phyloP scores from a whole-genome alignment of 2,329 filamentous ascomycete genomes.

The Aspergillus sergii region DNA sequence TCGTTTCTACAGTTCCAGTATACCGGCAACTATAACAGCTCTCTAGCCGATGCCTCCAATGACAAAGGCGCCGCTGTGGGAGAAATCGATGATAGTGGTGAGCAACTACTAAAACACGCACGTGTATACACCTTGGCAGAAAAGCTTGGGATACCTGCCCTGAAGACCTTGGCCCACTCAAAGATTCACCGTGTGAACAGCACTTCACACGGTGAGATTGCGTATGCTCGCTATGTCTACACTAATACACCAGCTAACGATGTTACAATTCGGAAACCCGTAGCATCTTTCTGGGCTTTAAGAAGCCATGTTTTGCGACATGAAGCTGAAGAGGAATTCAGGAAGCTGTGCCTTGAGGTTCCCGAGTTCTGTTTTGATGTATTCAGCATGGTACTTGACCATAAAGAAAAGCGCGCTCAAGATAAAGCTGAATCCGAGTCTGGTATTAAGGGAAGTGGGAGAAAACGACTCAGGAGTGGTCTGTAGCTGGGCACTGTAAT shows the following conservation, averaged over 20 bases:
- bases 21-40: slow-evolving; percentile 83
- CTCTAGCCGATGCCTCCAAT: slow-evolving; percentile 59
- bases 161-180: slow-evolving; percentile 76
- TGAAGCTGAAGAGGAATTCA: slow-evolving; percentile 86
- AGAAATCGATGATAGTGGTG: slow-evolving; percentile 72
- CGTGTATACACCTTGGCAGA: slow-evolving; percentile 87
- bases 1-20: slow-evolving; percentile 84
- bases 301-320: slow-evolving; percentile 78
- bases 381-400: slow-evolving; percentile 60
- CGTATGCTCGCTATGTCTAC: slow-evolving; percentile 90
- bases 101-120: slow-evolving; percentile 84
- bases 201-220: slow-evolving; percentile 85
- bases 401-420: slow-evolving; percentile 45
- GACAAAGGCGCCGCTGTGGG: slow-evolving; percentile 67
- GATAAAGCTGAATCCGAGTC: slow-evolving; percentile 41
- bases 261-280: slow-evolving; percentile 72
- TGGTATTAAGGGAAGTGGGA: slow-evolving; percentile 37
- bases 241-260: slow-evolving; percentile 72
- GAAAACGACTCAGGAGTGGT: slow-evolving; percentile 42
- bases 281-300: slow-evolving; percentile 89
- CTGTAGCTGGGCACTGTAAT: slow-evolving; percentile 17
- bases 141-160: slow-evolving; percentile 67
- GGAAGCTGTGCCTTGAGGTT: slow-evolving; percentile 79
- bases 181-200: slow-evolving; percentile 93
- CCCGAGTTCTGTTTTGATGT: slow-evolving; percentile 94